Evolutionary conservation across 129 eudicot genomes (phyloP).

Genomic region (Tagetes patula): DNA sequence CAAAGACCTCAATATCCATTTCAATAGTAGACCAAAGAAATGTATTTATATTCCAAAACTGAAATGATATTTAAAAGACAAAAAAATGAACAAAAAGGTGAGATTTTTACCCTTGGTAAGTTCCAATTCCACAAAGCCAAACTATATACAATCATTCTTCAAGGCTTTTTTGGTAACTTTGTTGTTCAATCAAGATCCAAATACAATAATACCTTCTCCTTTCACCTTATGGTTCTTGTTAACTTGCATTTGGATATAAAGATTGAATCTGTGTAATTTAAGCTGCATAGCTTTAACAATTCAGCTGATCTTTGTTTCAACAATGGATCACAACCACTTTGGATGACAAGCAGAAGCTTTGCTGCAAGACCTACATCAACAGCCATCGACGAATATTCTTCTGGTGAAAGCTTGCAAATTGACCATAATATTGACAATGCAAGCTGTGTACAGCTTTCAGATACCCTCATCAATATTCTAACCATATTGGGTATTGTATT

Average conservation of each 20-base stretch:
- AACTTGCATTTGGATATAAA: constrained; percentile 60
- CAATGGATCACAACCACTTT: constrained; percentile 53
- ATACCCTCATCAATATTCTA: constrained; percentile 46
- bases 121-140: constrained; percentile 26
- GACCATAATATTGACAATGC: constrained; percentile 48
- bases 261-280: constrained; percentile 51
- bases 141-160: constrained; percentile 29
- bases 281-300: constrained; percentile 53
- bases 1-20: constrained; percentile 17
- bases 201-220: not conserved
- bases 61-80: constrained; percentile 17
- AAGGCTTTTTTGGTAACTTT: constrained; percentile 16
- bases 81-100: constrained; percentile 25
- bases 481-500: constrained; percentile 52
- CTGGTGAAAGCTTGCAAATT: constrained; percentile 50
- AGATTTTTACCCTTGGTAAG: constrained; percentile 29
- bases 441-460: constrained; percentile 46
- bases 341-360: constrained; percentile 51
- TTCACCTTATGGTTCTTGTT: constrained; percentile 49
- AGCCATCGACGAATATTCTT: constrained; percentile 46
- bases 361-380: constrained; percentile 62
- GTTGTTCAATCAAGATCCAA: not conserved
- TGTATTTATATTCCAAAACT: constrained; percentile 33
- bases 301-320: constrained; percentile 50
- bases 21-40: constrained; percentile 12